Evolutionary conservation across 2,329 filamentous ascomycete species (phyloP).

Genomic region (Claviceps capensis): DNA sequence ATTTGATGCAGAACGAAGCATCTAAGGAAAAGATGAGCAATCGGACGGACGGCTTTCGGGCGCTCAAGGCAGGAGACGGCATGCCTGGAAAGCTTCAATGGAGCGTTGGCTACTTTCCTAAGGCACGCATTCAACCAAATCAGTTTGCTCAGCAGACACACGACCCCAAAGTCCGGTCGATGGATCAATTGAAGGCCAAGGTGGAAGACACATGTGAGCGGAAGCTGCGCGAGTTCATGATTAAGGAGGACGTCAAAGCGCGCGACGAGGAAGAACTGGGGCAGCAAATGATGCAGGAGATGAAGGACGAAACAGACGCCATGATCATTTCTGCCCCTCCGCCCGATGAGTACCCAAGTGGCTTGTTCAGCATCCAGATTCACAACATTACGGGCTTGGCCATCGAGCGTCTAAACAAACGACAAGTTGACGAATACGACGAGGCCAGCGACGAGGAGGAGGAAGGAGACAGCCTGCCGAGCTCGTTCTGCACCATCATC

Average conservation of each 20-base stretch:
- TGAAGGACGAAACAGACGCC: constrained; percentile 44
- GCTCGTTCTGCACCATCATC: constrained; percentile 59
- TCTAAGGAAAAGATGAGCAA: constrained; percentile 49
- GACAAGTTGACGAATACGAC: constrained; percentile 29
- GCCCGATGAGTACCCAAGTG: constrained; percentile 45
- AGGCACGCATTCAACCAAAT: constrained; percentile 46
- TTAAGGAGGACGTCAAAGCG: constrained; percentile 28
- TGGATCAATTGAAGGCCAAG: constrained; percentile 44
- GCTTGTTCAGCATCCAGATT: constrained; percentile 56
- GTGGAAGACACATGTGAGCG: constrained; percentile 39
- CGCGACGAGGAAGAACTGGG: constrained; percentile 48
- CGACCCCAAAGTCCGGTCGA: constrained; percentile 40
- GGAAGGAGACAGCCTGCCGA: constrained; percentile 50
- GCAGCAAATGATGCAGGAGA: constrained; percentile 55
- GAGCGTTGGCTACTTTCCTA: constrained; percentile 60
- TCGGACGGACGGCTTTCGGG: constrained; percentile 50
- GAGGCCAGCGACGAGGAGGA: constrained; percentile 43
- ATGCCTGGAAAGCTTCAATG: constrained; percentile 58
- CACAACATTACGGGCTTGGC: constrained; percentile 61
- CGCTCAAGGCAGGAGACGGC: constrained; percentile 48
- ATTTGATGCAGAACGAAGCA: constrained; percentile 44
- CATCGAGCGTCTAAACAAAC: constrained; percentile 44
- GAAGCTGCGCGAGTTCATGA: constrained; percentile 50
- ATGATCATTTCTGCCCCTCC: constrained; percentile 58
- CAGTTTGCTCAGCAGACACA: constrained; percentile 49